A percentile compares a stretch with the other conserved stretches of the same genome.
Evolutionary conservation across 179 eudicot genomes (phyloP).

Genomic region (Silene coronaria): DNA sequence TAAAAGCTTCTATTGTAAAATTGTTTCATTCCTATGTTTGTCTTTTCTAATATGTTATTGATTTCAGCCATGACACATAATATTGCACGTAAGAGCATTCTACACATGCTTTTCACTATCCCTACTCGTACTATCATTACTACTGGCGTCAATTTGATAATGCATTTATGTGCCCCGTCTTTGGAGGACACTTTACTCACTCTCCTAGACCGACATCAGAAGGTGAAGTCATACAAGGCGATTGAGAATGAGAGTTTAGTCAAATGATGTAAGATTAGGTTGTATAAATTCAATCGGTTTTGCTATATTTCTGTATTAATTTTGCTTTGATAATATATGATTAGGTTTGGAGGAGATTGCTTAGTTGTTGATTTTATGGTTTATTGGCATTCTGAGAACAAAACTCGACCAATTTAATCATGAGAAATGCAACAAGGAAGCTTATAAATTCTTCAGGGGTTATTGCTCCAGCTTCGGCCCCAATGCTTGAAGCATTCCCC

Average conservation of each 20-base stretch:
- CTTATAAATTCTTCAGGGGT: background rate
- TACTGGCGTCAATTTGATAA: slow-evolving; percentile 53
- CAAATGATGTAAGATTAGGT: too few relatives aligned
- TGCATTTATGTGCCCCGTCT: slow-evolving; percentile 50
- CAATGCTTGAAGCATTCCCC: slow-evolving; percentile 34
- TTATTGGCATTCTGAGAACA: background rate
- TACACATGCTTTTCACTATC: slow-evolving; percentile 33
- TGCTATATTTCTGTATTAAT: background rate
- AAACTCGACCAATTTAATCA: background rate
- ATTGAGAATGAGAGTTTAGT: background rate
- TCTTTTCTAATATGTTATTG: too few relatives aligned
- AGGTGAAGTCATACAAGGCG: slow-evolving; percentile 13
- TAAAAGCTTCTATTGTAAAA: too few relatives aligned
- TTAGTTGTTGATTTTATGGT: background rate
- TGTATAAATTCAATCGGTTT: too few relatives aligned
- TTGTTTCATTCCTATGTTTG: too few relatives aligned
- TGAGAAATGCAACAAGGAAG: slow-evolving; percentile 28
- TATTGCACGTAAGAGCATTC: slow-evolving; percentile 8
- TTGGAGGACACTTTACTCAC: slow-evolving; percentile 32
- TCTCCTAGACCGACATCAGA: slow-evolving; percentile 27
- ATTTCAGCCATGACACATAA: slow-evolving; percentile 2
- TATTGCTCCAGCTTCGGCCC: slow-evolving; percentile 10
- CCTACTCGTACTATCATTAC: slow-evolving; percentile 39
- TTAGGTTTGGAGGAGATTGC: background rate
- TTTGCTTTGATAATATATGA: background rate